Evolutionary conservation across 371 early-diverging fungal genomes (phyloP).

Genomic region (Mucor saturninus): DNA sequence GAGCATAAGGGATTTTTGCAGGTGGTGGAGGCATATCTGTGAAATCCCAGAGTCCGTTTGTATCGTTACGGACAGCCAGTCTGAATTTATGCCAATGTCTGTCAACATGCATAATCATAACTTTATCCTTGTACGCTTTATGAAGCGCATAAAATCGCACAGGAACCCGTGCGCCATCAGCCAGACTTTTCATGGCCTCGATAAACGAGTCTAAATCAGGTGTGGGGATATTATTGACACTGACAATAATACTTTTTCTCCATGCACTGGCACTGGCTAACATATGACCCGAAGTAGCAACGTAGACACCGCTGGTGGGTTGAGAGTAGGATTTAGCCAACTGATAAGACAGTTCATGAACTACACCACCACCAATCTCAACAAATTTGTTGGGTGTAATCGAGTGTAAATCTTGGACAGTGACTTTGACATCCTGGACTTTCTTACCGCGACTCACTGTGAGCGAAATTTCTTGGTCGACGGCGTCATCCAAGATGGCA

Average conservation of each 20-base stretch:
- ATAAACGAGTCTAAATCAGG: conserved; percentile 85
- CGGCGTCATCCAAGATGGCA: conserved; percentile 67
- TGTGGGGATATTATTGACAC: conserved; percentile 75
- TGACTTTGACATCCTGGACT: conserved; percentile 54
- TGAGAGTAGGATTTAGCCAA: conserved; percentile 79
- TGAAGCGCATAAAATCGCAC: conserved; percentile 75
- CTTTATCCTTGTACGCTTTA: conserved; percentile 70
- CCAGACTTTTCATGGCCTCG: conserved; percentile 64
- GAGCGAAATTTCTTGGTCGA: conserved; percentile 63
- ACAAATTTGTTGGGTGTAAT: conserved; percentile 77
- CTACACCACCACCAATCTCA: conserved; percentile 86
- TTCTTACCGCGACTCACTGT: conserved; percentile 75
- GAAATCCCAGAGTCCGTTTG: conserved; percentile 85
- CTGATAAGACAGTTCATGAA: conserved; percentile 88
- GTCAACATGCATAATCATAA: conserved; percentile 85
- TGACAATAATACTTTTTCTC: conserved; percentile 70
- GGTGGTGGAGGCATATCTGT: conserved; percentile 71
- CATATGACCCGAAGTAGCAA: conserved; percentile 78
- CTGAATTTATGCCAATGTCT: conserved; percentile 87
- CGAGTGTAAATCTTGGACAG: conserved; percentile 80
- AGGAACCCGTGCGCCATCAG: conserved; percentile 85
- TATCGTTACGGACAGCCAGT: conserved; percentile 74
- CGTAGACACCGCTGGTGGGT: conserved; percentile 82
- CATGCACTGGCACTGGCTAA: conserved; percentile 67
- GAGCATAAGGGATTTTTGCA: conserved; percentile 45